These are phyloP conservation scores for Ascoidea tarda DNA, from an alignment of 805 yeast genomes.

Conservation along the genomic window DNA sequence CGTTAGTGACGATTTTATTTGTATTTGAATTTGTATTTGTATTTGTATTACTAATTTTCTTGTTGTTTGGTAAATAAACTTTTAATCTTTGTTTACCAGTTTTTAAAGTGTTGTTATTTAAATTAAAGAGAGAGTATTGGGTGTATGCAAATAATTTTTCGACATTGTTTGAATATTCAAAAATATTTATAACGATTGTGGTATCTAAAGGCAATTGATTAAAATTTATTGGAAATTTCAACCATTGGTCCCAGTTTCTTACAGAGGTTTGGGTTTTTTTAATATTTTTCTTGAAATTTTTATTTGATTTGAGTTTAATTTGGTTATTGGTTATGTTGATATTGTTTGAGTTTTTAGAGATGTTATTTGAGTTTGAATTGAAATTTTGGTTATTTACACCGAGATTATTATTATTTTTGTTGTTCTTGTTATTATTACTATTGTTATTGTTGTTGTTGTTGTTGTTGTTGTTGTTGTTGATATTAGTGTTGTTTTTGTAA, in stretches of 20 bases:
- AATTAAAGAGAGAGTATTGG: constrained; percentile 43
- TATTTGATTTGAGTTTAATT: background rate
- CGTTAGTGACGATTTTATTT: too few species aligned
- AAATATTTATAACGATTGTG: constrained; percentile 43
- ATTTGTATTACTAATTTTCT: constrained; percentile 17
- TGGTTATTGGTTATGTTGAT: constrained; percentile 14
- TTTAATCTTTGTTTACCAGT: constrained; percentile 55
- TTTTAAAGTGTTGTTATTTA: constrained; percentile 40
- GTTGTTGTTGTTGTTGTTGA: background rate
- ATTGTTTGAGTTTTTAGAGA: background rate
- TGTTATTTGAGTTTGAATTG: background rate
- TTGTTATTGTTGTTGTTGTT: background rate
- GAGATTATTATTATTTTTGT: background rate
- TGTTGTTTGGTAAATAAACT: constrained; percentile 22
- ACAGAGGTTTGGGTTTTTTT: background rate
- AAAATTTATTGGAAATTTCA: constrained; percentile 56
- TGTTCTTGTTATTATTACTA: constrained; percentile 3
- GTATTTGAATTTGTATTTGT: constrained; percentile 7
- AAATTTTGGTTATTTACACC: background rate
- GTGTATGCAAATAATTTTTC: constrained; percentile 45
- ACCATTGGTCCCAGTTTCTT: constrained; percentile 59
- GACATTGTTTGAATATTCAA: constrained; percentile 51
- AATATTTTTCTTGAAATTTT: background rate
- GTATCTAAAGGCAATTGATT: constrained; percentile 57
- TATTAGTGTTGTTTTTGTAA: background rate